Evolutionary conservation across 169 alveolate species (phyloP).

Genomic region (Cryptosporidium sp.): DNA sequence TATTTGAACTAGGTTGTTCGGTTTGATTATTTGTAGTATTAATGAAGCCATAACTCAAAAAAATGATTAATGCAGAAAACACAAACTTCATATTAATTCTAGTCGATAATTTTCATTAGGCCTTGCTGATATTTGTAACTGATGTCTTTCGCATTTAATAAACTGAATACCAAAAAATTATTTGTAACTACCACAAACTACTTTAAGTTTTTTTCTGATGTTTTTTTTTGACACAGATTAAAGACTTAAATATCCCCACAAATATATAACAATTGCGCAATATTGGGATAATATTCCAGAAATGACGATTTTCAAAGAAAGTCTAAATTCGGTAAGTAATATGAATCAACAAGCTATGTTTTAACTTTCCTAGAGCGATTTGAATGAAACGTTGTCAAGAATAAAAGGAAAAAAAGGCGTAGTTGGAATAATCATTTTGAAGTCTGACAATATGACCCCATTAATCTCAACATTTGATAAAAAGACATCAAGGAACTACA

Average conservation of each 20-base stretch:
- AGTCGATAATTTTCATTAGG: not conserved
- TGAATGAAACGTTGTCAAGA: slow-evolving; percentile 49
- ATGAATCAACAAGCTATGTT: not conserved
- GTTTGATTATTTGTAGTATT: not conserved
- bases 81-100: not conserved
- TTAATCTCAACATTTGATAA: slow-evolving; percentile 64
- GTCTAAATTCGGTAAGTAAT: slow-evolving; percentile 57
- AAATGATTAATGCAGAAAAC: not conserved
- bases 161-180: not conserved
- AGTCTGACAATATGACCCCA: slow-evolving; percentile 24
- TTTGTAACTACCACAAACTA: not conserved
- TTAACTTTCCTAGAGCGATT: slow-evolving; percentile 6
- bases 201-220: not conserved
- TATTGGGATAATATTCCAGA: not conserved
- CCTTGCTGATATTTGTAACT: not conserved
- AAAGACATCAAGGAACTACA: slow-evolving; percentile 40
- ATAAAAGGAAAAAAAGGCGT: slow-evolving; percentile 70
- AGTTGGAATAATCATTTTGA: slow-evolving; percentile 50
- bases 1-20: not conserved
- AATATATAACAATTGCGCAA: slow-evolving; percentile 8
- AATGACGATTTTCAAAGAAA: slow-evolving; percentile 42
- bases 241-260: slow-evolving; percentile 4
- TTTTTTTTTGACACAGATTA: not conserved
- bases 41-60: not conserved
- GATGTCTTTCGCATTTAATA: not conserved